Evolutionary conservation across 495 filamentous ascomycete species (phyloP).

Genomic region (Penicillium simplicissimum): DNA sequence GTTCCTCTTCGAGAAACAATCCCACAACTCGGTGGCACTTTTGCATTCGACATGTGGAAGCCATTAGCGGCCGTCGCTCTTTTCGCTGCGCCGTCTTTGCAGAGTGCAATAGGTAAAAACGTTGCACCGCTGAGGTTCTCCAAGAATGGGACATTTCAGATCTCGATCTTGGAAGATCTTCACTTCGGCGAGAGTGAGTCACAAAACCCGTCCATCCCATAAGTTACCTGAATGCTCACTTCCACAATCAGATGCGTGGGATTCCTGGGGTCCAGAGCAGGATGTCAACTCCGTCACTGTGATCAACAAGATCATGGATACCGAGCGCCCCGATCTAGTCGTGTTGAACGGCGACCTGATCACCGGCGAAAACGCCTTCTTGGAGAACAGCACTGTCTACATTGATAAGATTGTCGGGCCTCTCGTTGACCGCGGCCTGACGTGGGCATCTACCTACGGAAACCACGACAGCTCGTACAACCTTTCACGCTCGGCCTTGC

Average conservation of each 20-base stretch:
- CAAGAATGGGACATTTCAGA: slow-evolving; percentile 9
- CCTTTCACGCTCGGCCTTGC: slow-evolving; percentile 53
- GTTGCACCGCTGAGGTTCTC: slow-evolving; percentile 2
- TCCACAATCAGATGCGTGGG: slow-evolving; percentile 40
- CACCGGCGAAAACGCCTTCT: slow-evolving; percentile 64
- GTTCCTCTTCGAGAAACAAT: not conserved
- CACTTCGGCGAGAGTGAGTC: slow-evolving; percentile 59
- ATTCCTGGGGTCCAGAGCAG: slow-evolving; percentile 57
- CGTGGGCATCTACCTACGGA: slow-evolving; percentile 69
- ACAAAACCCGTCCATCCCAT: not conserved
- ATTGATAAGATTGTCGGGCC: slow-evolving; percentile 62
- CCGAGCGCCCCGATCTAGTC: slow-evolving; percentile 57
- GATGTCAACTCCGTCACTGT: slow-evolving; percentile 60
- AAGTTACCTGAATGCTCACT: not conserved
- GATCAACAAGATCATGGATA: slow-evolving; percentile 57
- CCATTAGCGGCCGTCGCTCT: not conserved
- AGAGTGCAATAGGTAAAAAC: not conserved
- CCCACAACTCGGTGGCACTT: not conserved
- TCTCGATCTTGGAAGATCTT: slow-evolving; percentile 10
- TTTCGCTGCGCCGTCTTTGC: not conserved
- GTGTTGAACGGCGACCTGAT: slow-evolving; percentile 73
- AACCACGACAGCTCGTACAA: slow-evolving; percentile 69
- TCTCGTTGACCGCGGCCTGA: slow-evolving; percentile 50
- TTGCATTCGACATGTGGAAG: slow-evolving; percentile 1
- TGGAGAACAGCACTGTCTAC: slow-evolving; percentile 58